Base-by-base conservation (phyloP, 257 asterid genomes). In the Fraxinus excelsior region DNA sequence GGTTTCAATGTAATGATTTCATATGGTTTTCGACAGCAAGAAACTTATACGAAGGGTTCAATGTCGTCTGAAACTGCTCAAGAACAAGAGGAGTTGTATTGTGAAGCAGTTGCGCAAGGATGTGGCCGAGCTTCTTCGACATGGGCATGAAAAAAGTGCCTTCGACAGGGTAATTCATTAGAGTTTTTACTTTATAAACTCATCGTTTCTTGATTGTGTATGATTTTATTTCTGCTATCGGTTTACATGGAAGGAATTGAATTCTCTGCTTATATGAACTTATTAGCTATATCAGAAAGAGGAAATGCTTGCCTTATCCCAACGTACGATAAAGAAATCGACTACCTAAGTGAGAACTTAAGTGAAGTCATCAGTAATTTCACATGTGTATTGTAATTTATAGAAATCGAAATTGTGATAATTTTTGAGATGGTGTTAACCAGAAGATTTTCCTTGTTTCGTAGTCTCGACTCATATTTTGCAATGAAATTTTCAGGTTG, bases 21-120 rank as follows among this genome's bases (percentile, higher is more conserved):
- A 12, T 3, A 46, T 2, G 23, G 10, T 16, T 9, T 40, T 40
- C 31, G 5, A 46, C 90, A 92, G 97, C 72, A 92, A 91, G 90
- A 91, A 81, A 53, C 73, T 90, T 83, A 81, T 92, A 19, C 82
- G 74, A 85, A 88, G 81, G 44, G 87, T 88, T 67, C 96, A 85
- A 65, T 83, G 93, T 37, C 94, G 97, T 5, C 84, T 94, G 2
- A 88, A 86, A 67, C 70, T 94, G 76, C 72, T 91, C 75, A 94
- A 83, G 89, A 92, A 77, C 86, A 92, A 90, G 84, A 84, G 94
- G 31, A 12, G 76, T 68, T 88, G 89, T 73, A 86, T 92, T 51
- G 89, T 82, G 44, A 91, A 83, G 74, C 93, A 88, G 80, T 76
- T 82, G 77, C 86, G 83, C 68, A 83, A 82, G 0, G 98, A 92